Evolutionary conservation across 106 monocot genomes (phyloP).

Genomic region (Dendrobium nobile): DNA sequence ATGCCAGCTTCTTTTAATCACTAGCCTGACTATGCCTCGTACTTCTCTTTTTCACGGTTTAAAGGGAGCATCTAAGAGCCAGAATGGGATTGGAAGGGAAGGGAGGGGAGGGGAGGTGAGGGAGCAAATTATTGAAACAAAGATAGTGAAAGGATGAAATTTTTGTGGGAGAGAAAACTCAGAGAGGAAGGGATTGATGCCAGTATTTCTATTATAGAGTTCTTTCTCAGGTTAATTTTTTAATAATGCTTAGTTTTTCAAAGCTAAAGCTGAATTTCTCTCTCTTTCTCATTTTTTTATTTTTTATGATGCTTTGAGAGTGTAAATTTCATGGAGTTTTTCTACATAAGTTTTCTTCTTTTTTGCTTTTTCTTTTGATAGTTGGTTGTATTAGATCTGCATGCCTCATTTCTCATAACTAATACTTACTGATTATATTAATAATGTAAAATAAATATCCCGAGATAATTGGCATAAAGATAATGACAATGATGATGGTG

Average conservation of each 20-base stretch:
- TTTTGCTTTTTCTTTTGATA: background rate
- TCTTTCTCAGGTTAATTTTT: background rate
- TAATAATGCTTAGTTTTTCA: background rate
- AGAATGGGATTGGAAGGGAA: too few species aligned
- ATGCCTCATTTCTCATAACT: background rate
- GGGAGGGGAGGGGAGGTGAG: too few species aligned
- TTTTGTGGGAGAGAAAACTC: background rate
- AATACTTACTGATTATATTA: background rate
- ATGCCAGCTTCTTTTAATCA: too few species aligned
- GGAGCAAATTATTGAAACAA: background rate
- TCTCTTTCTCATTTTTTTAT: background rate
- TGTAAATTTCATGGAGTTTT: background rate
- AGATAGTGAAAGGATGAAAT: background rate
- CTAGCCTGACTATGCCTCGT: background rate
- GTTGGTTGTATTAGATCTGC: background rate
- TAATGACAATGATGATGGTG: background rate
- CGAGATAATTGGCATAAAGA: background rate
- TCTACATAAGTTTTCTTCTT: background rate
- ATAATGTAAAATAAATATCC: background rate
- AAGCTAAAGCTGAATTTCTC: background rate
- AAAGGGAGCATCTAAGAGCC: background rate
- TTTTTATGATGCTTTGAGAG: background rate
- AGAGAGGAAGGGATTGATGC: background rate
- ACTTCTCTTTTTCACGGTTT: background rate
- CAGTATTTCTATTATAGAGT: background rate